Conservation (phyloP, 2,329 filamentous ascomycete genomes). For the Colletotrichum lini region DNA sequence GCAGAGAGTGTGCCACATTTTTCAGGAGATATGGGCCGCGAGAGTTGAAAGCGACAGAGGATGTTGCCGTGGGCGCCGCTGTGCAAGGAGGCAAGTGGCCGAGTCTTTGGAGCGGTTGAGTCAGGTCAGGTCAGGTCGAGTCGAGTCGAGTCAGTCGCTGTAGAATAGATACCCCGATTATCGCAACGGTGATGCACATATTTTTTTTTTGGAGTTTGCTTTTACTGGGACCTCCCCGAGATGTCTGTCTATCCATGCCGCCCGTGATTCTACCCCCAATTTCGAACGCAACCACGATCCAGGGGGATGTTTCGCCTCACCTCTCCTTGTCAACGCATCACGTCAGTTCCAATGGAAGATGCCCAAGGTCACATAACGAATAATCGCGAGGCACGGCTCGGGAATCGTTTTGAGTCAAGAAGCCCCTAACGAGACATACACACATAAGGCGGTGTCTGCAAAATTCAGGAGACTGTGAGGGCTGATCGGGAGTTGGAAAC, state of each 20-base stretch:
- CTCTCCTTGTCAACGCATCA: no score
- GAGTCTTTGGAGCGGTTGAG: conserved; percentile 13
- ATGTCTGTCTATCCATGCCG: no score
- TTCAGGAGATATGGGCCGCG: conserved; percentile 2
- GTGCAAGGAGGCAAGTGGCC: no score
- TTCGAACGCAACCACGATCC: no score
- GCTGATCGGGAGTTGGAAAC: not conserved
- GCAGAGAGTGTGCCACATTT: conserved; percentile 10
- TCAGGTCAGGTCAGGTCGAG: conserved; percentile 22
- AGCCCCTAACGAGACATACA: no score
- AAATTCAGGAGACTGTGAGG: not conserved
- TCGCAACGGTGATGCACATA: conserved; percentile 34
- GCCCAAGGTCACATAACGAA: no score
- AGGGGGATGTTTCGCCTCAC: no score
- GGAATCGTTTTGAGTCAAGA: no score
- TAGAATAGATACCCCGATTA: conserved; percentile 61
- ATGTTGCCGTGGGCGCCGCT: not conserved
- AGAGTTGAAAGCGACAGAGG: conserved; percentile 1
- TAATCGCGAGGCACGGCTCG: no score
- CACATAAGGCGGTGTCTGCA: no score
- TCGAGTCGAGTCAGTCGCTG: conserved; percentile 44
- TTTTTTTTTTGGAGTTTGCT: conserved; percentile 17
- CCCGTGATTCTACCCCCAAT: no score
- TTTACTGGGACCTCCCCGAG: not conserved
- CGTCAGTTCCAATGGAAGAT: no score